phyloP scores from a whole-genome alignment of 345 rosid species.

The Microcos paniculata region DNA sequence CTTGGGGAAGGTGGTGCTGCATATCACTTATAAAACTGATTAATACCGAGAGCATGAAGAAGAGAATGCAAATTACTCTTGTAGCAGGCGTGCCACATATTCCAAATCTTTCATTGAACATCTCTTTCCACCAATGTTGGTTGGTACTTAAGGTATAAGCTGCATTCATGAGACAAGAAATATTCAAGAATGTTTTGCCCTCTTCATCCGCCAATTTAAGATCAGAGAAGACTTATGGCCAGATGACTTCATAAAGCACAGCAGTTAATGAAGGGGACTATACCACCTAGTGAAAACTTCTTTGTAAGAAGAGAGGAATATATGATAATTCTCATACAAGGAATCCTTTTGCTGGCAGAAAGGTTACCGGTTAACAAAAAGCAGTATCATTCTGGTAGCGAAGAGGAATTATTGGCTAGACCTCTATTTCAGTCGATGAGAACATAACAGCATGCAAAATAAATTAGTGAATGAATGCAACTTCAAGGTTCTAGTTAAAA shows the following conservation, averaged over 20 bases:
- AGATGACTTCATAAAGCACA: conserved; percentile 23
- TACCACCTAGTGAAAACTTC: not conserved
- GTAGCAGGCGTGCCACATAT: conserved; percentile 89
- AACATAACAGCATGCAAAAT: not conserved
- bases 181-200: conserved; percentile 69
- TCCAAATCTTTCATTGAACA: conserved; percentile 90
- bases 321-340: too few species aligned
- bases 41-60: conserved; percentile 98
- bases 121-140: conserved; percentile 91
- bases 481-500: not conserved
- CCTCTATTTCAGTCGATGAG: not conserved
- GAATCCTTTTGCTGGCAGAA: too few species aligned
- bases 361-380: too few species aligned
- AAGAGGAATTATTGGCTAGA: not conserved
- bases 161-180: conserved; percentile 93
- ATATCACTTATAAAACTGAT: conserved; percentile 99
- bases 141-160: conserved; percentile 86
- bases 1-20: conserved; percentile 94
- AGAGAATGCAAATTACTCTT: conserved; percentile 96
- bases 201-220: conserved; percentile 39
- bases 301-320: not conserved
- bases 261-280: conserved; percentile 13
- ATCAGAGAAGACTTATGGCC: conserved; percentile 34
- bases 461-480: not conserved
- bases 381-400: too few species aligned